Base-by-base conservation (phyloP, 768 basidiomycete species). In the Dictyophora rubrovolvata region DNA sequence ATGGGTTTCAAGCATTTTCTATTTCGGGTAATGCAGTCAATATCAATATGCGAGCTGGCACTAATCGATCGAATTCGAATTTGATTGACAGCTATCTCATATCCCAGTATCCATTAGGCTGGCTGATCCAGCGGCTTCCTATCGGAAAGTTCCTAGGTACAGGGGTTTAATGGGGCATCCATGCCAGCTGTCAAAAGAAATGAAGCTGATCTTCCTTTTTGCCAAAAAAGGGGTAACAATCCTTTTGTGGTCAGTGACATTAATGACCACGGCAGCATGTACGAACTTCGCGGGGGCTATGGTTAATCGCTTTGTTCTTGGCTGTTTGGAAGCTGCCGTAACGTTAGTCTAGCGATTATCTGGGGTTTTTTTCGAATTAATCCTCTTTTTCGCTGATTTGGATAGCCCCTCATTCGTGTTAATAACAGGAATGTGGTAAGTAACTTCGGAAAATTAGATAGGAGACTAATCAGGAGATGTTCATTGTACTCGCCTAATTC, bases 161-260 rank as follows among this genome's bases (percentile, higher is more conserved):
- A 50, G 18, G 50, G 48, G 36, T 53, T 22, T 42, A 2, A 42
- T 42, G 12, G 16, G 3, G 48, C 9, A 17, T 23, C 16, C 20
- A 11, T 46, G n/a, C 21, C 56, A 49, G n/a, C 23, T 22, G 48
- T 61, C 59, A 60, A 22, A 60, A 50, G 46, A 56, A 51, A 14
- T 60, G 60, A 8, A 60, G 50, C 2, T 55, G 55, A 10, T 28
- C 28, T 3, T 28, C 28, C 28, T 28, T 28, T 28, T 28, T 28
- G 14, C 42, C n/a, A 62, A 65, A 16, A 33, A 63, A 33, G 65
- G 60, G 14, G 21, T 57, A 16, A 64, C 68, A 9, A 66, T 66
- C 18, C 63, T 69, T 34, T 55, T 72, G 22, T 73, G 72, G 72
- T 69, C 69, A n/a, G 64, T 68, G 16, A 66, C 70, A 42, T 65